Evolutionary conservation across 306 rosid genomes (phyloP).

Genomic region (Medicago lupulina): DNA sequence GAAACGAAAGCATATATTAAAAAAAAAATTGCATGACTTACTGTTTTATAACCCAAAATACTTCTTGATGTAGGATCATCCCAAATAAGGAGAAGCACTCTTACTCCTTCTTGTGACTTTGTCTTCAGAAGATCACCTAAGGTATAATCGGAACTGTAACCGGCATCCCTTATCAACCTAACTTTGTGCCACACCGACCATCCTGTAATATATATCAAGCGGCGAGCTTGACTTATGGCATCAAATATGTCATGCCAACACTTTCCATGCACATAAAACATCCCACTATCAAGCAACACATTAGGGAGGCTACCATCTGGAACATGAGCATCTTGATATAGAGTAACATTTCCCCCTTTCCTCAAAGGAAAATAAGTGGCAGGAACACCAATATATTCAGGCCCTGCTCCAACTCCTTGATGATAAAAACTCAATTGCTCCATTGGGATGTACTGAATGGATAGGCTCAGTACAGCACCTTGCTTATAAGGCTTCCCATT

Average conservation of each 20-base stretch:
- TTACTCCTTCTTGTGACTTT: slow-evolving; percentile 96
- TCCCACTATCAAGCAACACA: slow-evolving; percentile 71
- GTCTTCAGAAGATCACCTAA: slow-evolving; percentile 81
- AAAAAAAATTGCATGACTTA: slow-evolving; percentile 51
- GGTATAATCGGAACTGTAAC: slow-evolving; percentile 53
- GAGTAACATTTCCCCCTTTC: slow-evolving; percentile 79
- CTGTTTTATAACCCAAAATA: slow-evolving; percentile 85
- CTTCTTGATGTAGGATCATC: slow-evolving; percentile 97
- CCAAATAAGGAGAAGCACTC: slow-evolving; percentile 97
- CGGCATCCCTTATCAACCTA: slow-evolving; percentile 67
- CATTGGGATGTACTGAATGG: slow-evolving; percentile 88
- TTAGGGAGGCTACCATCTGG: slow-evolving; percentile 78
- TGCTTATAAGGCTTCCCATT: slow-evolving; percentile 85
- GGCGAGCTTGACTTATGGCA: slow-evolving; percentile 76
- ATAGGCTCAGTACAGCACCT: slow-evolving; percentile 69
- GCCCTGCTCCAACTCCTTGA: slow-evolving; percentile 87
- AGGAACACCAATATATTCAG: slow-evolving; percentile 82
- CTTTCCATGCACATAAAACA: slow-evolving; percentile 73
- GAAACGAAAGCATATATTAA: slow-evolving; percentile 4
- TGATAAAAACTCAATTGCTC: slow-evolving; percentile 70
- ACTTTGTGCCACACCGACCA: slow-evolving; percentile 98
- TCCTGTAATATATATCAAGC: slow-evolving; percentile 86
- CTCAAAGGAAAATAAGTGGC: slow-evolving; percentile 93
- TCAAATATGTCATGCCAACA: slow-evolving; percentile 87
- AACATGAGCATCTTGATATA: slow-evolving; percentile 95